These are phyloP conservation scores for Paragyromitra xinjiangensis DNA, from an alignment of 495 filamentous ascomycete species.

Conservation along the genomic window DNA sequence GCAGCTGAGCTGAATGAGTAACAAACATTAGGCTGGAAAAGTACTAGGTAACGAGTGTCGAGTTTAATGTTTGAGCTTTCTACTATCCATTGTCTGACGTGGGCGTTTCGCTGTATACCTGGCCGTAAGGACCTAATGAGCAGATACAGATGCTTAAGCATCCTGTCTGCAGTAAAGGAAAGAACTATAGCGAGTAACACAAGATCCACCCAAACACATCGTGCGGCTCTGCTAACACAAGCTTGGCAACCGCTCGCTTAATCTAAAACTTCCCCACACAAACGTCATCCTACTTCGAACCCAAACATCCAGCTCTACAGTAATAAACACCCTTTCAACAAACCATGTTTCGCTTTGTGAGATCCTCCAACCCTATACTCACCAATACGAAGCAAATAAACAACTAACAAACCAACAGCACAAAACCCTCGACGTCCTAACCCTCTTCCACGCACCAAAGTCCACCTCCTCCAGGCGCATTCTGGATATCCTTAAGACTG, in stretches of 20 bases:
- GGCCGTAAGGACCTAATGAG: not conserved
- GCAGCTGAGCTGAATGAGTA: not conserved
- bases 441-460: slow-evolving; percentile 88
- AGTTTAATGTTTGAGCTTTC: not conserved
- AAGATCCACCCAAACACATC: not conserved
- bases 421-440: slow-evolving; percentile 89
- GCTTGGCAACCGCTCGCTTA: slow-evolving; percentile 25
- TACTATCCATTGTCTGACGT: not conserved
- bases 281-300: not conserved
- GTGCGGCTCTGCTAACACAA: not conserved
- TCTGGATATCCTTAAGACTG: slow-evolving; percentile 73
- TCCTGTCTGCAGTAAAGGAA: not conserved
- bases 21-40: not conserved
- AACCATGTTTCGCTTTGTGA: slow-evolving; percentile 53
- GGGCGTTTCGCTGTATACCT: not conserved
- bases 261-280: not conserved
- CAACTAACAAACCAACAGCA: slow-evolving; percentile 62
- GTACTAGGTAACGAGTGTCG: not conserved
- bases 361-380: not conserved
- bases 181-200: not conserved
- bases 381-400: not conserved
- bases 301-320: not conserved
- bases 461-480: slow-evolving; percentile 71
- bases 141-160: not conserved
- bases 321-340: not conserved